Conservation (phyloP, 495 filamentous ascomycete species). For the Glarea lozoyensis region DNA sequence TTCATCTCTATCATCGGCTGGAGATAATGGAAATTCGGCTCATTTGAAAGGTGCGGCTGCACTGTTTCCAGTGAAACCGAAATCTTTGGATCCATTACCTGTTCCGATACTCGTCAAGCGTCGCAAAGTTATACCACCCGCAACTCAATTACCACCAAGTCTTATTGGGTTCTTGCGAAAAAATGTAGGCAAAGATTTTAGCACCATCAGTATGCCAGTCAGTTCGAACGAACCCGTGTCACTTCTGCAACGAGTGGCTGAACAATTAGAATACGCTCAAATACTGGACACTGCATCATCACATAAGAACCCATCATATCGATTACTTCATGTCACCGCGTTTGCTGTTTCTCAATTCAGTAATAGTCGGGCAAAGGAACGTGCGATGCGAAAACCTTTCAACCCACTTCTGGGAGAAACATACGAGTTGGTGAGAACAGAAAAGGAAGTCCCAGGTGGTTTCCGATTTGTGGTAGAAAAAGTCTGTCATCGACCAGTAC, state of each 20-base stretch:
- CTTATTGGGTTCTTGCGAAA: slow-evolving; percentile 91
- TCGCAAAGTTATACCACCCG: slow-evolving; percentile 59
- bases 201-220: slow-evolving; percentile 93
- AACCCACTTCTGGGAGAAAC: slow-evolving; percentile 97
- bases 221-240: slow-evolving; percentile 92
- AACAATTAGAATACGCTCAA: slow-evolving; percentile 80
- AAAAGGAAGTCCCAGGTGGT: slow-evolving; percentile 54
- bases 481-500: slow-evolving; percentile 82
- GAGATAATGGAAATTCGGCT: slow-evolving; percentile 36
- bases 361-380: slow-evolving; percentile 70
- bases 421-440: slow-evolving; percentile 83
- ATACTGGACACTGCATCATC: slow-evolving; percentile 71
- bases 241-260: slow-evolving; percentile 75
- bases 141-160: slow-evolving; percentile 74
- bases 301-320: slow-evolving; percentile 48
- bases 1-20: slow-evolving; percentile 53
- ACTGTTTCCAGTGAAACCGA: slow-evolving; percentile 64
- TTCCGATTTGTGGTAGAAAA: slow-evolving; percentile 92
- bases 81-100: slow-evolving; percentile 71
- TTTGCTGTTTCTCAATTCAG: slow-evolving; percentile 85
- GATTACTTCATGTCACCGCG: slow-evolving; percentile 75
- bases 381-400: slow-evolving; percentile 93
- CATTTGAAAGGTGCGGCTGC: slow-evolving; percentile 35
- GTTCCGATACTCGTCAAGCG: slow-evolving; percentile 51
- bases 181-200: slow-evolving; percentile 95